Evolutionary conservation across 805 yeast species (phyloP).

Genomic region (Hemisphaericaspora nanyangensis): DNA sequence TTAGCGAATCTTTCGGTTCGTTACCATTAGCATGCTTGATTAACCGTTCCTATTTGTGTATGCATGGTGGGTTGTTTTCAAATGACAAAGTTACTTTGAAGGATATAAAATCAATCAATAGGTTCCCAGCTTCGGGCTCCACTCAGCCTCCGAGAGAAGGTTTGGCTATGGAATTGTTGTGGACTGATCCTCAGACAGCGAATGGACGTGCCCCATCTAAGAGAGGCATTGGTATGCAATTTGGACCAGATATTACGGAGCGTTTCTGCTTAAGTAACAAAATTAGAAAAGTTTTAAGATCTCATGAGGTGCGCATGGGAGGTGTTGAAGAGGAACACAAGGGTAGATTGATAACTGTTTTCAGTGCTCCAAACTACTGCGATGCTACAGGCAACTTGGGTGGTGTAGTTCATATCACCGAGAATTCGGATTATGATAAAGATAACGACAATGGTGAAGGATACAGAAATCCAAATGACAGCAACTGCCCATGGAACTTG

Average conservation of each 20-base stretch:
- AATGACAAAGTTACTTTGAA: constrained; percentile 66
- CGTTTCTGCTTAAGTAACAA: constrained; percentile 69
- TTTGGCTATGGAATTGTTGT: constrained; percentile 89
- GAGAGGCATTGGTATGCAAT: constrained; percentile 93
- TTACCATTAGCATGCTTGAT: constrained; percentile 84
- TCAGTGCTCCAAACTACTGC: constrained; percentile 97
- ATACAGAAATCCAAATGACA: constrained; percentile 30
- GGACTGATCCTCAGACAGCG: constrained; percentile 91
- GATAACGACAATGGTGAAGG: constrained; percentile 44
- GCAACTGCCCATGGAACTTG: constrained; percentile 44
- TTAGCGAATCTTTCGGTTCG: constrained; percentile 79
- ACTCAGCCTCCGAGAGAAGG: constrained; percentile 90
- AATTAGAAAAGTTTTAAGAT: constrained; percentile 77
- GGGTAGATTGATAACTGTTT: constrained; percentile 86
- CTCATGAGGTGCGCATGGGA: constrained; percentile 92
- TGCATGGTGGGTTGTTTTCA: constrained; percentile 95
- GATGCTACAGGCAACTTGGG: constrained; percentile 90
- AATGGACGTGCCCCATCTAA: constrained; percentile 83
- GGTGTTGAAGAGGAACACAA: constrained; percentile 89
- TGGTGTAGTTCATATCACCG: constrained; percentile 74
- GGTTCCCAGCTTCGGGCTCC: constrained; percentile 50
- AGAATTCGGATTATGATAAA: constrained; percentile 41
- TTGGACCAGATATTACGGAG: constrained; percentile 93
- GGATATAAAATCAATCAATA: constrained; percentile 67
- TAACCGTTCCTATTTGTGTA: constrained; percentile 73